phyloP scores from a whole-genome alignment of 2,329 filamentous ascomycete species.

The Trichoderma brevicompactum region DNA sequence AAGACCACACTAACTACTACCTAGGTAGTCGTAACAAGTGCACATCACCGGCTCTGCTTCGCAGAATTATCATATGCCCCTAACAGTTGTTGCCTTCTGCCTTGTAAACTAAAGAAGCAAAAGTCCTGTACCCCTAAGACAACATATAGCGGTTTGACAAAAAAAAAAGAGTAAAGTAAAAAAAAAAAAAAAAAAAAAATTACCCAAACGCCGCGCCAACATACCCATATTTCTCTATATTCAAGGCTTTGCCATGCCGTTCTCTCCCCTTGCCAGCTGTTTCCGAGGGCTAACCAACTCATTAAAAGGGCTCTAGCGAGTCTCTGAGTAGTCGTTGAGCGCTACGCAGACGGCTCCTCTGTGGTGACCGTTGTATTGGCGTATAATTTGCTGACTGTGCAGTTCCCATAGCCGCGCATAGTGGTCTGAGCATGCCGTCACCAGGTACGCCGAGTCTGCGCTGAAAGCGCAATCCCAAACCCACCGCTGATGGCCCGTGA shows the following conservation, averaged over 20 bases:
- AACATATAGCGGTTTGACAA: neutral
- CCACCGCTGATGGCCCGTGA: slow-evolving; percentile 91
- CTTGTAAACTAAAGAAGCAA: neutral
- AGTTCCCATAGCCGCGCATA: slow-evolving; percentile 93
- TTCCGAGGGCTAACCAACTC: neutral
- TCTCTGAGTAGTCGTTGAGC: slow-evolving; percentile 80
- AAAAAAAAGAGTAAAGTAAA: neutral
- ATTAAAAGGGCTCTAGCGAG: slow-evolving; percentile 41
- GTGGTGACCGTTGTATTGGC: slow-evolving; percentile 95
- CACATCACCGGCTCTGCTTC: neutral
- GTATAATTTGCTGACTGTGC: slow-evolving; percentile 81
- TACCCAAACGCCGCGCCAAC: slow-evolving; percentile 19
- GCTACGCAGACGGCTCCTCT: slow-evolving; percentile 90
- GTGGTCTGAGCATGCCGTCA: slow-evolving; percentile 91
- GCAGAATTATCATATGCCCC: neutral
- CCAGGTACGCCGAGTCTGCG: slow-evolving; percentile 88
- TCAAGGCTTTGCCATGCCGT: neutral
- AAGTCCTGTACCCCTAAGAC: neutral
- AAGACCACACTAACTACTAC: no score
- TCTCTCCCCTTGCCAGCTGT: neutral
- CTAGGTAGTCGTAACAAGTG: no score
- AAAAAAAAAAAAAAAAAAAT: neutral
- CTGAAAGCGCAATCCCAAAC: slow-evolving; percentile 98
- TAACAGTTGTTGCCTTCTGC: neutral
- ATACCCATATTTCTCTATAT: neutral